Percentiles rank a stretch among this genome's conserved stretches.
These are phyloP conservation scores for Thermochaetoides dissita DNA, from an alignment of 2,329 filamentous ascomycete species.

Conservation along the genomic window DNA sequence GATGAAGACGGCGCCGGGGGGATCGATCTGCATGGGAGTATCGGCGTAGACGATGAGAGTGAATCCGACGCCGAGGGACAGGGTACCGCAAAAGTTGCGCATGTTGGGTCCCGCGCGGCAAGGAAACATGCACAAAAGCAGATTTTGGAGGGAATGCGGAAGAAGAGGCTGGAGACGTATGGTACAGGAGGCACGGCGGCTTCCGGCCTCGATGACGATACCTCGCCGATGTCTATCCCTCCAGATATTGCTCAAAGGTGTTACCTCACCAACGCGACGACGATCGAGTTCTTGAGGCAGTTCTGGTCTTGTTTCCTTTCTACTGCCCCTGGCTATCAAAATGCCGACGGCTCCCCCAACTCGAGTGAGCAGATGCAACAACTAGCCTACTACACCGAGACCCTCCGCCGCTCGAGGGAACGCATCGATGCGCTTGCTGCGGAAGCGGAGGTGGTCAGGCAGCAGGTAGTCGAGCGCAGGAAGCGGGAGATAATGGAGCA, in stretches of 20 bases:
- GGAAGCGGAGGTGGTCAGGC: conserved; percentile 63
- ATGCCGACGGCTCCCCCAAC: conserved; percentile 69
- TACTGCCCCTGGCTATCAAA: too few relatives aligned
- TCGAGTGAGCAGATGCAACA: conserved; percentile 49
- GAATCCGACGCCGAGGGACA: conserved; percentile 48
- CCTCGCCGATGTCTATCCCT: conserved; percentile 41
- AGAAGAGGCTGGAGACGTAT: conserved; percentile 46
- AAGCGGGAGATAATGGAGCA: conserved; percentile 59
- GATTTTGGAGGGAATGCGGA: conserved; percentile 49
- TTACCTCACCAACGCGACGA: conserved; percentile 71
- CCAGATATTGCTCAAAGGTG: conserved; percentile 44
- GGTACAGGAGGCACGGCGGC: conserved; percentile 17
- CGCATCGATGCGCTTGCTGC: conserved; percentile 69
- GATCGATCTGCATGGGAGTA: conserved; percentile 46
- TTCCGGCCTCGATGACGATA: conserved; percentile 28
- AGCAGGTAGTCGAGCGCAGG: conserved; percentile 49
- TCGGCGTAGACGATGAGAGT: conserved; percentile 57
- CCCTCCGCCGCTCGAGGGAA: conserved; percentile 59
- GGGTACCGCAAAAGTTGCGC: conserved; percentile 26
- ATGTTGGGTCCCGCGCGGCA: conserved; percentile 57
- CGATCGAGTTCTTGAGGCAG: conserved; percentile 89
- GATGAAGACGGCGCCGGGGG: conserved; percentile 34
- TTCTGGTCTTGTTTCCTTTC: conserved; percentile 92
- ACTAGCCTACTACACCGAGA: conserved; percentile 67
- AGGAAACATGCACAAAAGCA: conserved; percentile 51